Conservation (phyloP, 371 early-diverging fungal genomes). For the Cokeromyces recurvatus region DNA sequence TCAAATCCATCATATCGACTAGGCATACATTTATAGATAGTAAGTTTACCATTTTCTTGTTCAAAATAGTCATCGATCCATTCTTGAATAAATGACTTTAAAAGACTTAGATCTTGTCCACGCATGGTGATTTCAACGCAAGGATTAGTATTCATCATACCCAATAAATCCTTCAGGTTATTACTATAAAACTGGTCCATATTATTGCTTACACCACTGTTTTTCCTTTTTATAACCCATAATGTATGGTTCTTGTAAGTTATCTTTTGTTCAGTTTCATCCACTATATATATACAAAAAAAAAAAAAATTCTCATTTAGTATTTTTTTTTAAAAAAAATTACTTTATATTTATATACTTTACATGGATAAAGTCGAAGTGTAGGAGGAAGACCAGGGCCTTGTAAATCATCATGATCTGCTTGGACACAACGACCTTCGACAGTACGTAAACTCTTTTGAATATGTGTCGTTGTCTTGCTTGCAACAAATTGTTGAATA, state of each 20-base stretch:
- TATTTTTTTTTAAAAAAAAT: neutral
- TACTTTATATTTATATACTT: neutral
- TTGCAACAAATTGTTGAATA: conserved; percentile 15
- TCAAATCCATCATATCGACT: conserved; percentile 19
- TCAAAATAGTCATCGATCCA: conserved; percentile 29
- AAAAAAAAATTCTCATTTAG: neutral
- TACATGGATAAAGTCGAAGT: conserved; percentile 30
- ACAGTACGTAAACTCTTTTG: conserved; percentile 3
- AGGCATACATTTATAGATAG: conserved; percentile 26
- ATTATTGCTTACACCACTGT: neutral
- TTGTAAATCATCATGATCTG: conserved; percentile 5
- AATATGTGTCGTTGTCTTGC: conserved; percentile 1
- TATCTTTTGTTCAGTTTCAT: conserved; percentile 16
- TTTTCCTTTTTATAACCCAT: conserved; percentile 22
- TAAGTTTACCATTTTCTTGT: conserved; percentile 25
- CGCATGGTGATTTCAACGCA: conserved; percentile 23
- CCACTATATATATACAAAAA: conserved; percentile 11
- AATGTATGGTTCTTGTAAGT: conserved; percentile 26
- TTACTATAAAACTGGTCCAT: conserved; percentile 1
- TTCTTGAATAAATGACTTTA: conserved; percentile 30
- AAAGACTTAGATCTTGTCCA: conserved; percentile 11
- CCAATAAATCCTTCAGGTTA: conserved; percentile 16
- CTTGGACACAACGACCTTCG: conserved; percentile 15
- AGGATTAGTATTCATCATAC: conserved; percentile 16
- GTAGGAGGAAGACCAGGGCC: conserved; percentile 13